Percentiles rank a stretch among this genome's conserved stretches.
phyloP scores from a whole-genome alignment of 2,329 filamentous ascomycete genomes.

The Aureobasidium sp. region DNA sequence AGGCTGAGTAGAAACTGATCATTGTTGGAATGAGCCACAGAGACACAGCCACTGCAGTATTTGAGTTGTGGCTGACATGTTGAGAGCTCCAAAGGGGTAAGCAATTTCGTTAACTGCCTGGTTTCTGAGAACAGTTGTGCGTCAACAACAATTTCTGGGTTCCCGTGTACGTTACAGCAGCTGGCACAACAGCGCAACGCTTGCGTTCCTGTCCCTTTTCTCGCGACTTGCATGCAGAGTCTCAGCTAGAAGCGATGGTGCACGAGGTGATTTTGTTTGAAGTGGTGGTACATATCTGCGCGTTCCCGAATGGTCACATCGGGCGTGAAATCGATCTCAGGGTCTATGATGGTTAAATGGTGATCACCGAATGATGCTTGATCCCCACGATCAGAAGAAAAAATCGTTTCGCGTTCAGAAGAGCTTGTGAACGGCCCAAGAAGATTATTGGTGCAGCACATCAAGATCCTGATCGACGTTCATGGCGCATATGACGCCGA shows the following conservation, averaged over 20 bases:
- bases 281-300: too few species aligned
- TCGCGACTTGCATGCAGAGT: not conserved
- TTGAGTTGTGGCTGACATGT: not conserved
- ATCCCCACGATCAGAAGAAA: constrained; percentile 1
- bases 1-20: too few species aligned
- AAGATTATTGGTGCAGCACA: constrained; percentile 10
- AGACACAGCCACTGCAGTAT: constrained; percentile 1
- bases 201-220: not conserved
- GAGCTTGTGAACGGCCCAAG: constrained; percentile 2
- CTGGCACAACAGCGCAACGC: constrained; percentile 5
- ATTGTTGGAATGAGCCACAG: too few species aligned
- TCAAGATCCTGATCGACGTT: constrained; percentile 1
- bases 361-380: constrained; percentile 3
- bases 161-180: not conserved
- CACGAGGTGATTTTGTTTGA: not conserved
- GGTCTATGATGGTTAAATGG: not conserved
- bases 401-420: constrained; percentile 1
- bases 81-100: not conserved
- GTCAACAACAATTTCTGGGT: constrained; percentile 6
- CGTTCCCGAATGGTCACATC: not conserved
- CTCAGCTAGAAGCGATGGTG: not conserved
- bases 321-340: not conserved
- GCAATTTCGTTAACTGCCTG: constrained; percentile 5
- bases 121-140: constrained; percentile 11
- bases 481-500: constrained; percentile 8